These are phyloP conservation scores for Thymus quinquecostatus DNA, from an alignment of 257 asterid species.

Conservation along the genomic window DNA sequence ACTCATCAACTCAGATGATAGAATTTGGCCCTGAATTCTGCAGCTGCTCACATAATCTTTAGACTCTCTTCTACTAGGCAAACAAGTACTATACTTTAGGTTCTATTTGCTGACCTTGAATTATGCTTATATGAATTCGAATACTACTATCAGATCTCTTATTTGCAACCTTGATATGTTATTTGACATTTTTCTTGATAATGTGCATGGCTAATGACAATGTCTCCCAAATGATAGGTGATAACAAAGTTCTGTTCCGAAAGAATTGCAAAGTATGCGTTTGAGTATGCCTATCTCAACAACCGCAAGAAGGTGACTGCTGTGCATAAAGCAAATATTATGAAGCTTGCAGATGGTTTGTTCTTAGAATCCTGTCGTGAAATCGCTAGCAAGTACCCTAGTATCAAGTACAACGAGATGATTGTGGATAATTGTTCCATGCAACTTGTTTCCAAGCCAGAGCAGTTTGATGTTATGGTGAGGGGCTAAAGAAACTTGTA, in stretches of 20 bases:
- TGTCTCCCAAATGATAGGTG: slow-evolving; percentile 60
- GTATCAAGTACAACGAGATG: slow-evolving; percentile 87
- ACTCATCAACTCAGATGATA: background rate
- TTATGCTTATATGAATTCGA: no score
- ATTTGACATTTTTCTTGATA: background rate
- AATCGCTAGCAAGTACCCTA: slow-evolving; percentile 87
- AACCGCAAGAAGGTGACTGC: slow-evolving; percentile 94
- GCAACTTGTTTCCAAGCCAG: slow-evolving; percentile 99
- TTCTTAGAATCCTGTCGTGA: slow-evolving; percentile 96
- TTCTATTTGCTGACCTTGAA: background rate
- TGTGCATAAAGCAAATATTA: slow-evolving; percentile 98
- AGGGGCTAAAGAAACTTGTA: slow-evolving; percentile 6
- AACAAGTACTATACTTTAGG: background rate
- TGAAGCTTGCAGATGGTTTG: slow-evolving; percentile 99
- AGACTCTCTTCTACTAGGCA: background rate
- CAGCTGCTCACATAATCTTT: slow-evolving; percentile 9
- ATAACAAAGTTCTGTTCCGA: slow-evolving; percentile 97
- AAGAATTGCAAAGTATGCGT: slow-evolving; percentile 92
- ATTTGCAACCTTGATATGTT: slow-evolving; percentile 5
- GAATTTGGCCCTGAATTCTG: slow-evolving; percentile 19
- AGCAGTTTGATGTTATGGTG: slow-evolving; percentile 99
- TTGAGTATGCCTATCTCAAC: slow-evolving; percentile 97
- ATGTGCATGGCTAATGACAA: slow-evolving; percentile 35
- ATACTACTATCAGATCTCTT: background rate
- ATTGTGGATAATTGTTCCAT: slow-evolving; percentile 98